A percentile compares a stretch with the other conserved stretches of the same genome.
These are phyloP conservation scores for Colletotrichum sublineola DNA, from an alignment of 2,329 filamentous ascomycete species.

Conservation along the genomic window DNA sequence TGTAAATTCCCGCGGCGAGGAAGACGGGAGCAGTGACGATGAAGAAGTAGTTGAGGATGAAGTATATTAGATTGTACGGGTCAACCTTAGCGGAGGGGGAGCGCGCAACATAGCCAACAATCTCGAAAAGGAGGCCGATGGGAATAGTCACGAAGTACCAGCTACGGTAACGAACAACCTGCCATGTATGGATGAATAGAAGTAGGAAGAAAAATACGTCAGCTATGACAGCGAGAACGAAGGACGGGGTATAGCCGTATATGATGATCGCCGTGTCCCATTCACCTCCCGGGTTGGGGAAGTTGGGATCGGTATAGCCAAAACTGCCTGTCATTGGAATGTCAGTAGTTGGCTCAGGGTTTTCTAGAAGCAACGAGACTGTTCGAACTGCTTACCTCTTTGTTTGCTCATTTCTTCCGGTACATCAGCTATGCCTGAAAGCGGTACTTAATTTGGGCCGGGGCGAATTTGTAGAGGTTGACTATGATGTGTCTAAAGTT, in stretches of 20 bases:
- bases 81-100: constrained; percentile 62
- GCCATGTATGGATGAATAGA: constrained; percentile 53
- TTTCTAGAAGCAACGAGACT: neutral
- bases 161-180: constrained; percentile 54
- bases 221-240: constrained; percentile 59
- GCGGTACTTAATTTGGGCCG: neutral
- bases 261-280: constrained; percentile 64
- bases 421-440: constrained; percentile 14
- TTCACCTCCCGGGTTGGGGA: constrained; percentile 60
- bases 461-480: too few species aligned
- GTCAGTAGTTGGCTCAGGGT: neutral
- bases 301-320: constrained; percentile 64
- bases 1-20: constrained; percentile 68
- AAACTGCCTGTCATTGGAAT: constrained; percentile 36
- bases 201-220: constrained; percentile 59
- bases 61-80: constrained; percentile 67
- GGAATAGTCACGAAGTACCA: constrained; percentile 63
- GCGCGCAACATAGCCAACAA: constrained; percentile 64
- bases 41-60: constrained; percentile 72
- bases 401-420: constrained; percentile 20
- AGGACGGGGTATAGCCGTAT: constrained; percentile 64
- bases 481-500: neutral
- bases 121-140: constrained; percentile 61
- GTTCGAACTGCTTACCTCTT: constrained; percentile 32
- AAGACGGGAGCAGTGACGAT: constrained; percentile 72